phyloP scores from a whole-genome alignment of 331 rosid species.

The Cydonia oblonga region DNA sequence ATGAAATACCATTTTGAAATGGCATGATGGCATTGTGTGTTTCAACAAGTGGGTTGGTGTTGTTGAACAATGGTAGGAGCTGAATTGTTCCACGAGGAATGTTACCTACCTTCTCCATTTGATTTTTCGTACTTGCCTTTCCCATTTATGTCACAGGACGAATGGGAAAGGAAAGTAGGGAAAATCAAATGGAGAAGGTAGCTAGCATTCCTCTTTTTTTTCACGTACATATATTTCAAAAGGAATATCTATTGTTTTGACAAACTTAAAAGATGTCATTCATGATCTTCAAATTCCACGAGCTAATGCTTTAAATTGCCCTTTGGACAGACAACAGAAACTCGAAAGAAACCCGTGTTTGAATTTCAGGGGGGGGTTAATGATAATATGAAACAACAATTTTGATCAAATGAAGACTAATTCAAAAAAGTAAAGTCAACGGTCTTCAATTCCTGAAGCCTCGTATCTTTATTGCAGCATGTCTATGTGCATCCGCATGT shows the following conservation, averaged over 20 bases:
- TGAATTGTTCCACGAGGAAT: background rate
- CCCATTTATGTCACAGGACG: too few relatives aligned
- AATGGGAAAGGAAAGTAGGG: too few relatives aligned
- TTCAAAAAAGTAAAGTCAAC: too few relatives aligned
- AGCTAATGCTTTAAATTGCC: background rate
- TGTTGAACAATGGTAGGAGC: background rate
- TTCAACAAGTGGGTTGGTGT: background rate
- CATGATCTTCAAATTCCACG: background rate
- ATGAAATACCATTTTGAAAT: background rate
- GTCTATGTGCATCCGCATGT: background rate
- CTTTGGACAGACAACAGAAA: background rate
- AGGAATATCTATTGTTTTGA: background rate
- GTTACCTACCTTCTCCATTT: too few relatives aligned
- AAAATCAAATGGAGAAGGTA: too few relatives aligned
- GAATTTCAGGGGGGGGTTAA: background rate
- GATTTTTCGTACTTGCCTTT: too few relatives aligned
- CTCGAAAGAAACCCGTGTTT: background rate
- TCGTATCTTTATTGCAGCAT: background rate
- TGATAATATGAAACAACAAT: background rate
- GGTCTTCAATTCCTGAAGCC: background rate
- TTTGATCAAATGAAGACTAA: background rate
- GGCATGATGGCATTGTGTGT: background rate
- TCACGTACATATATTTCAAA: background rate
- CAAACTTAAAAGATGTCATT: background rate
- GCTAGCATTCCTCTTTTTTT: too few relatives aligned